Conservation (phyloP, 768 basidiomycete genomes). For the Lactarius tabidus region DNA sequence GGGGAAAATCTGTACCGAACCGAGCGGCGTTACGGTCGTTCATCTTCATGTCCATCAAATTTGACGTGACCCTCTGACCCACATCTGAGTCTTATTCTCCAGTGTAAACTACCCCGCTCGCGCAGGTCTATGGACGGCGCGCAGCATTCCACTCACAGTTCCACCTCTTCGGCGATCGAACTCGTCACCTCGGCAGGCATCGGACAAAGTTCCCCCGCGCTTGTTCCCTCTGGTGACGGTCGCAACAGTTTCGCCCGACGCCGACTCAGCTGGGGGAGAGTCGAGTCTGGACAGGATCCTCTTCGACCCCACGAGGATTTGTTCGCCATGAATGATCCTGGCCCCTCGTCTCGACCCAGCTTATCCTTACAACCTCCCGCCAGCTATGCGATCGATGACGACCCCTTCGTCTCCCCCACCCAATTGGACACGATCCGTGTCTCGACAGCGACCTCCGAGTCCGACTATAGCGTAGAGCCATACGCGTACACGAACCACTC, state of each 20-base stretch:
- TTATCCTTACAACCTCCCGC: neutral
- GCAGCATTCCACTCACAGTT: slow-evolving; percentile 29
- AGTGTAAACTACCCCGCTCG: neutral
- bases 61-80: too few relatives aligned
- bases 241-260: slow-evolving; percentile 41
- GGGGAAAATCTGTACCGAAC: too few relatives aligned
- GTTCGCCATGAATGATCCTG: slow-evolving; percentile 26
- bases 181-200: slow-evolving; percentile 46
- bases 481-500: slow-evolving; percentile 39
- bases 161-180: slow-evolving; percentile 56
- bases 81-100: neutral
- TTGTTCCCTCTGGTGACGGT: slow-evolving; percentile 33
- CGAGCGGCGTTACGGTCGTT: too few relatives aligned
- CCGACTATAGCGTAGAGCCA: slow-evolving; percentile 23
- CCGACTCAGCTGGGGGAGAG: slow-evolving; percentile 54
- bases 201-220: slow-evolving; percentile 51
- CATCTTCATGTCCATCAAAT: too few relatives aligned
- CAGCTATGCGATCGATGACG: slow-evolving; percentile 34
- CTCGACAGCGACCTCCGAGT: slow-evolving; percentile 8
- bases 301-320: slow-evolving; percentile 37
- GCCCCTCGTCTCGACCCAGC: slow-evolving; percentile 20
- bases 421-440: slow-evolving; percentile 32
- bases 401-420: slow-evolving; percentile 47
- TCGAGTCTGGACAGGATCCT: slow-evolving; percentile 46
- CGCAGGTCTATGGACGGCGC: slow-evolving; percentile 14